phyloP scores from a whole-genome alignment of 2,329 filamentous ascomycete genomes.

The Claviceps cyperi region DNA sequence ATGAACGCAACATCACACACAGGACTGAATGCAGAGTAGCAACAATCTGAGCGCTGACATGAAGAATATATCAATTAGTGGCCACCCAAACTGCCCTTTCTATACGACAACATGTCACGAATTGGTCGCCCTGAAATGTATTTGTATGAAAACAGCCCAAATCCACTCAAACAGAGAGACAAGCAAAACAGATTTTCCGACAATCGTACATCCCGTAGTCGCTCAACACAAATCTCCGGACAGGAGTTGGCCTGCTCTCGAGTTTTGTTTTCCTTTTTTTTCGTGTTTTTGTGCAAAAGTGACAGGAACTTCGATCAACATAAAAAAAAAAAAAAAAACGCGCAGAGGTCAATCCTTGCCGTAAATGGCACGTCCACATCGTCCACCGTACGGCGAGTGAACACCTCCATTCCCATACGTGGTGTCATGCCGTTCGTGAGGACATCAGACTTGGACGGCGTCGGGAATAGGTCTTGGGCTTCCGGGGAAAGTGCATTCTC shows the following conservation, averaged over 20 bases:
- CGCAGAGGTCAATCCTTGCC: not conserved
- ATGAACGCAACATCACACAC: too few species aligned
- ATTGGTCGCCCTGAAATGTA: too few species aligned
- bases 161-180: not conserved
- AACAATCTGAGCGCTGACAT: too few species aligned
- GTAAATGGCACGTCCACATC: not conserved
- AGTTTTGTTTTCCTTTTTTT: not conserved
- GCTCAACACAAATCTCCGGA: not conserved
- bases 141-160: too few species aligned
- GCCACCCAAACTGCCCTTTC: too few species aligned
- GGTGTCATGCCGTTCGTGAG: not conserved
- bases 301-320: not conserved
- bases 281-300: not conserved
- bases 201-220: constrained; percentile 10
- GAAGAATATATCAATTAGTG: too few species aligned
- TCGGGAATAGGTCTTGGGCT: not conserved
- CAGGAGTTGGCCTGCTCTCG: not conserved
- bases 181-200: constrained; percentile 7
- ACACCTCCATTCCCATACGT: not conserved
- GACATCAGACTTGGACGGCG: not conserved
- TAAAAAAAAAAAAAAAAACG: not conserved
- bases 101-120: too few species aligned
- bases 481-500: too few species aligned
- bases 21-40: too few species aligned
- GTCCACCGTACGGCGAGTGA: not conserved